A percentile compares a stretch with the other conserved stretches of the same genome.
Evolutionary conservation across 2,329 filamentous ascomycete genomes (phyloP).

Genomic region (Aspergillus aculeatus): DNA sequence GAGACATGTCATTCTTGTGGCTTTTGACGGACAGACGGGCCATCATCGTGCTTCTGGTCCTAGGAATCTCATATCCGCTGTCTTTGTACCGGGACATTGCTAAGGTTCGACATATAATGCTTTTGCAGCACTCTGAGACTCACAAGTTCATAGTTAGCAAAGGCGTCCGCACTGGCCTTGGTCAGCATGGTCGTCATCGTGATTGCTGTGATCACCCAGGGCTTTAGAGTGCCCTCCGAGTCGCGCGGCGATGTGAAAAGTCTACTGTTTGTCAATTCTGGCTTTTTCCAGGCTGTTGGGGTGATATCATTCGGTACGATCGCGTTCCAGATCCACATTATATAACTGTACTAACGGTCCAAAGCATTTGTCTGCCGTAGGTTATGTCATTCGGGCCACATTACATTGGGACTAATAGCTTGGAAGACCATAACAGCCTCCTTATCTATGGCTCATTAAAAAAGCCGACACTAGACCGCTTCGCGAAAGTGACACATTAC

Average conservation of each 20-base stretch:
- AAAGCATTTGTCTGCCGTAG: conserved; percentile 66
- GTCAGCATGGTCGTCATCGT: conserved; percentile 92
- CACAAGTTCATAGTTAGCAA: conserved; percentile 68
- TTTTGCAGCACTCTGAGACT: conserved; percentile 19
- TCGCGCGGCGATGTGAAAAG: conserved; percentile 69
- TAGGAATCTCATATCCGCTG: conserved; percentile 85
- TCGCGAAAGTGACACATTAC: conserved; percentile 88
- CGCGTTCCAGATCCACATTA: not conserved
- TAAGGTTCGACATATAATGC: conserved; percentile 61
- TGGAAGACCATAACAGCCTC: conserved; percentile 82
- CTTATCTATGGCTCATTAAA: conserved; percentile 94
- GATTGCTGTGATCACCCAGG: conserved; percentile 81
- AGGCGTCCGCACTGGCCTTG: conserved; percentile 89
- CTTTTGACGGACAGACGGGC: conserved; percentile 77
- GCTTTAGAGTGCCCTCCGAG: conserved; percentile 69
- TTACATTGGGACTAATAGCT: conserved; percentile 19
- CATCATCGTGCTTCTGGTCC: conserved; percentile 82
- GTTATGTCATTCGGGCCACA: conserved; percentile 20
- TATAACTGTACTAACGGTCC: conserved; percentile 32
- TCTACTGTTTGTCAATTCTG: conserved; percentile 75
- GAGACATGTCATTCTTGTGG: conserved; percentile 72
- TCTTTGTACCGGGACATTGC: conserved; percentile 95
- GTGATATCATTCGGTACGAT: conserved; percentile 90
- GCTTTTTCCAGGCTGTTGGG: conserved; percentile 92
- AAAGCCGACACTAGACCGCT: conserved; percentile 93